Evolutionary conservation across 768 basidiomycete species (phyloP), one percentile per base, ranked within the genome.

Genomic region (Agaricus bisporus): DNA sequence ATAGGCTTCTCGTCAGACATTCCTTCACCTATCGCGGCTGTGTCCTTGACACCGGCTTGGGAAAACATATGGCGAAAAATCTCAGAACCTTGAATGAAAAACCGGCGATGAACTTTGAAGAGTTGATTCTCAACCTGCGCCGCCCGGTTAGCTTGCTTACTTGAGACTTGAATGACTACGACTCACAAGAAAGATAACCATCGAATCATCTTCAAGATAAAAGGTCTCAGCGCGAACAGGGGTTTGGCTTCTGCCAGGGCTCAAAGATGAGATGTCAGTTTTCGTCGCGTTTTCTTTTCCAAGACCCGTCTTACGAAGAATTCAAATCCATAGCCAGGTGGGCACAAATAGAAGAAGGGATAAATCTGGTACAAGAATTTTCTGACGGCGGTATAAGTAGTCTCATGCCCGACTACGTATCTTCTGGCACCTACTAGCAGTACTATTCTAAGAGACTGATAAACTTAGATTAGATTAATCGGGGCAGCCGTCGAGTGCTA

Each of bases 11-110:
- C 65, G 41, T 72, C 70, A 15, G 55, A 58, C 12, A 28, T 48
- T 28, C 72, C 73, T 15, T 70, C 71, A 10, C 62, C 60, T 5
- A 58, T 64, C 1, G 50, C 55, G 4, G 38, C 29, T 2, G 5
- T 10, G 5, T 29, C 29, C 10, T 54, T 43, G 0, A 49, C 59
- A 0, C 58, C 58, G 0, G 61, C 59, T 41, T 64, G 64, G 5
- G 59, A 25, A 56, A 76, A 73, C 66, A 77, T 70, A 35, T 60
- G 61, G 6, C 67, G 59, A 60, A 77, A 77, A 9, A 70, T 63
- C 11, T 64, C 61, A 1, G 75, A 76, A 49, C 73, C 72, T 46
- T 67, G 63, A 42, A 64, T 64, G 26, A 77, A 60, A 49, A 71
- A 72, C 56, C 72, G 66, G 2, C 69, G 69, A 50, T 75, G 74